Percentiles rank a stretch among this genome's conserved stretches.
phyloP scores from a whole-genome alignment of 2,329 filamentous ascomycete species.

The Xylaria arbuscula region DNA sequence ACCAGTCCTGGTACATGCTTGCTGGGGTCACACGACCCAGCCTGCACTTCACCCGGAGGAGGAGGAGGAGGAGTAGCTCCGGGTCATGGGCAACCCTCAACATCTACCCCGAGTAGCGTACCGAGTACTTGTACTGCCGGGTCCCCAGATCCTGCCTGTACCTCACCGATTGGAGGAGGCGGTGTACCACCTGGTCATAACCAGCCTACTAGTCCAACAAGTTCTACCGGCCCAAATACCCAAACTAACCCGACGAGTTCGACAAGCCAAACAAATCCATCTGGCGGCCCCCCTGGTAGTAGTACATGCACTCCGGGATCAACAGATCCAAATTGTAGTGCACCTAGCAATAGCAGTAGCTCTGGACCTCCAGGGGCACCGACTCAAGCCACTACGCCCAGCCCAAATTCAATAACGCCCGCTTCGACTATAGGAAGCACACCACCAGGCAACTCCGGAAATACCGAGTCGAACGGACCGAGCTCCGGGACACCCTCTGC shows the following conservation, averaged over 20 bases:
- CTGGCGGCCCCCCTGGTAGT: background rate
- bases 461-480: constrained; percentile 16
- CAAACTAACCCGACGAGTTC: constrained; percentile 11
- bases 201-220: constrained; percentile 23
- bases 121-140: constrained; percentile 34
- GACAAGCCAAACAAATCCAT: constrained; percentile 6
- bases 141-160: constrained; percentile 41
- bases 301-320: constrained; percentile 33
- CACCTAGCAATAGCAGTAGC: constrained; percentile 26
- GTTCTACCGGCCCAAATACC: constrained; percentile 17
- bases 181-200: constrained; percentile 31
- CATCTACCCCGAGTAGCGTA: constrained; percentile 24
- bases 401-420: constrained; percentile 5
- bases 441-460: constrained; percentile 29
- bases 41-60: constrained; percentile 35
- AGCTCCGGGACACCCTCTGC: constrained; percentile 8
- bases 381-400: background rate
- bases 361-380: constrained; percentile 11
- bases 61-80: constrained; percentile 33
- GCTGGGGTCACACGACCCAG: constrained; percentile 34
- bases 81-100: constrained; percentile 34
- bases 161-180: constrained; percentile 27
- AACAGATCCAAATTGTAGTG: constrained; percentile 36
- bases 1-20: constrained; percentile 24
- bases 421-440: constrained; percentile 15